Evolutionary conservation across 371 early-diverging fungal species (phyloP), one percentile per base, ranked within the genome.

Genomic region (Conidiobolus incongruus): DNA sequence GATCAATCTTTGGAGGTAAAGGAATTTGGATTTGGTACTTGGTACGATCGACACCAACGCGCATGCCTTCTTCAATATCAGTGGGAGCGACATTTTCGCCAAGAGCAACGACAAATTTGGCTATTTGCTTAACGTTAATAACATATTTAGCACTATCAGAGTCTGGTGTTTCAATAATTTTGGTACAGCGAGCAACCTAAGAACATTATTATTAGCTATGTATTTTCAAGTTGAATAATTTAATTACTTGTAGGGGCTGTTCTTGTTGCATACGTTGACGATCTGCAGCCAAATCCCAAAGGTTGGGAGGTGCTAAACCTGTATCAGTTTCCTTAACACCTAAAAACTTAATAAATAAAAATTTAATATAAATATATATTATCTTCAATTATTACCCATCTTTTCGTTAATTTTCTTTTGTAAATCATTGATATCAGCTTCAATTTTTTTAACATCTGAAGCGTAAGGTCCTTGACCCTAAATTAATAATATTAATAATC

Each of bases 21-120:
- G 99, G 96, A 49, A 96, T 81, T 54, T 95, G 92, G 46, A 99
- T 93, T 62, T 95, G 93, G 59, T 99, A 99, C 56, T 99, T 99
- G 54, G 75, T 81, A 48, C 99, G 87, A 64, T 99, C 99, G 24
- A 98, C 98, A 47, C 94, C 99, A 36, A 99, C 98, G 45, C 99
- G 81, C 85, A 98, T 99, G 49, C 98, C 98, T 60, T 99, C 99
- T 51, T 98, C 93, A 57, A 99, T 88, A 66, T 95, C 94, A 0
- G 92, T 91, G 15, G 92, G 92, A 17, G 94, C 86, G 12, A 99
- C 92, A 38, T 82, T 75, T 59, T 95, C 89, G 19, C 89, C 91
- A 42, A 97, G 65, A 11, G 88, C 93, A 15, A 99, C 99, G 8
- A 99, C 97, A 68, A 95, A 99, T 62, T 99, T 99, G 37, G 99